A percentile compares a stretch with the other conserved stretches of the same genome.
Evolutionary conservation across 2,329 filamentous ascomycete species (phyloP).

Genomic region (Fusarium sp.): DNA sequence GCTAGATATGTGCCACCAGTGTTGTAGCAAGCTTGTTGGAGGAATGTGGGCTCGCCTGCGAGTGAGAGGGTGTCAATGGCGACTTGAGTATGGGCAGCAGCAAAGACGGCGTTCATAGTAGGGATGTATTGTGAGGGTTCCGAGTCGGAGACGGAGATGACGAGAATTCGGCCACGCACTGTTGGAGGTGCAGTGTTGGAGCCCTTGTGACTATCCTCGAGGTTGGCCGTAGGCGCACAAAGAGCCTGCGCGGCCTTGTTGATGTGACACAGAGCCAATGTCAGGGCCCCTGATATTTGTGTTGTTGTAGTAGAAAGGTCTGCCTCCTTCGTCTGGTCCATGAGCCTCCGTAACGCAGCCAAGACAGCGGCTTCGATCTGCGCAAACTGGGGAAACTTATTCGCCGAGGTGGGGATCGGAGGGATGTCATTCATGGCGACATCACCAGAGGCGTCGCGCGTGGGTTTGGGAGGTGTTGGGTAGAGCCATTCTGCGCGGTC

Average conservation of each 20-base stretch:
- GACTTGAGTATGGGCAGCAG: constrained; percentile 88
- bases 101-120: constrained; percentile 98
- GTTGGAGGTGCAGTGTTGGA: constrained; percentile 50
- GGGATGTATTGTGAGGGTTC: constrained; percentile 95
- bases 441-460: constrained; percentile 62
- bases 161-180: constrained; percentile 78
- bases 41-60: constrained; percentile 87
- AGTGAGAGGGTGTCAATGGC: constrained; percentile 94
- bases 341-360: constrained; percentile 79
- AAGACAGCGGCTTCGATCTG: constrained; percentile 88
- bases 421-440: constrained; percentile 69
- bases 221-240: constrained; percentile 67
- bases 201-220: constrained; percentile 56
- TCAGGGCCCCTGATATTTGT: constrained; percentile 91
- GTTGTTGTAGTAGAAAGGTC: constrained; percentile 84
- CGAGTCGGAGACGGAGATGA: constrained; percentile 88
- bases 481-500: constrained; percentile 93
- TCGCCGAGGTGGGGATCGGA: constrained; percentile 66
- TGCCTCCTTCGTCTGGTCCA: constrained; percentile 75
- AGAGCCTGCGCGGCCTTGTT: constrained; percentile 83
- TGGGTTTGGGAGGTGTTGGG: constrained; percentile 65
- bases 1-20: constrained; percentile 71
- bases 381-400: constrained; percentile 95
- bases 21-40: constrained; percentile 87
- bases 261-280: constrained; percentile 89